A percentile compares a stretch with the other conserved stretches of the same genome.
phyloP scores from a whole-genome alignment of 306 rosid species.

The Quercus mongolica region DNA sequence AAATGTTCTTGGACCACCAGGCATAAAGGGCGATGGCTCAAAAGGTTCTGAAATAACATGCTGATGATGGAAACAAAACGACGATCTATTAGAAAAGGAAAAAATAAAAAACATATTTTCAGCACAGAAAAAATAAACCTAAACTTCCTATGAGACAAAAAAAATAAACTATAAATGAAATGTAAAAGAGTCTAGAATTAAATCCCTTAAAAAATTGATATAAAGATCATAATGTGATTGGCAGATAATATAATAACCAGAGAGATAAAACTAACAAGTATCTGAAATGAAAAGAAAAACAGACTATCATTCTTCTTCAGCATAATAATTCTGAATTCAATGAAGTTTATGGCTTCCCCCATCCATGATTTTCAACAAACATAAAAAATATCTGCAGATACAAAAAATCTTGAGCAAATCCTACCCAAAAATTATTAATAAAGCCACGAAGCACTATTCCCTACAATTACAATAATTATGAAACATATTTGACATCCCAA shows the following conservation, averaged over 20 bases:
- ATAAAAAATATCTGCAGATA: background rate
- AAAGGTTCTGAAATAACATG: constrained; percentile 85
- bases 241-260: background rate
- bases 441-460: background rate
- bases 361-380: background rate
- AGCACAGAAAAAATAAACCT: background rate
- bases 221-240: background rate
- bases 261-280: background rate
- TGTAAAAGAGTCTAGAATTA: background rate
- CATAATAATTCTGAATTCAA: background rate
- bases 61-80: constrained; percentile 44
- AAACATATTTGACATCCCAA: background rate
- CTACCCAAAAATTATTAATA: background rate
- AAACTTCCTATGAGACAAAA: background rate
- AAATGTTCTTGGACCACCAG: constrained; percentile 57
- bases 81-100: background rate
- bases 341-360: background rate
- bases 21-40: constrained; percentile 90
- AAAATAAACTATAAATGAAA: background rate
- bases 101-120: background rate
- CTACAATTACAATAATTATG: background rate
- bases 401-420: background rate
- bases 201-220: background rate
- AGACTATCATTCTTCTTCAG: background rate
- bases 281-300: background rate